phyloP scores from a whole-genome alignment of 2,329 filamentous ascomycete species.

The Cladophialophora chaetospira region DNA sequence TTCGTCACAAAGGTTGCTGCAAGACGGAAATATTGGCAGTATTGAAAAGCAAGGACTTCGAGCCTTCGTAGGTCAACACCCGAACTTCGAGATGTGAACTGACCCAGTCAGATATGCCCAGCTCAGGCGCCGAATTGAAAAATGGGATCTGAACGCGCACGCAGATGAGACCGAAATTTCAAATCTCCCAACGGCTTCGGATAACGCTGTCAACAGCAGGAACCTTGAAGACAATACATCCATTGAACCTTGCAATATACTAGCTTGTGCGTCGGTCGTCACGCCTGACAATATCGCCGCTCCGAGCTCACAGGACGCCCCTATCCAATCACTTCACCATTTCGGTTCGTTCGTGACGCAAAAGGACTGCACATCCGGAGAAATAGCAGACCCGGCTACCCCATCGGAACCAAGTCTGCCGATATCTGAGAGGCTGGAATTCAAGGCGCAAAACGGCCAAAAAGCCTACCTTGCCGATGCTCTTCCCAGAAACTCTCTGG shows the following conservation, averaged over 20 bases:
- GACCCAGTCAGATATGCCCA: neutral
- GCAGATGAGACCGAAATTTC: neutral
- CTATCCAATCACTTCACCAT: neutral
- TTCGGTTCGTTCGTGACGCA: neutral
- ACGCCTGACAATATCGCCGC: neutral
- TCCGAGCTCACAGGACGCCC: neutral
- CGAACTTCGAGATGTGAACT: neutral
- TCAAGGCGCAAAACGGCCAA: neutral
- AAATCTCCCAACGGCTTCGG: neutral
- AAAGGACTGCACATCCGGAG: neutral
- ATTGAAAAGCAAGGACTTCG: neutral
- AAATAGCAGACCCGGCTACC: neutral
- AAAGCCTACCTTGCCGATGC: neutral
- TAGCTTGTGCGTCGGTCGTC: neutral
- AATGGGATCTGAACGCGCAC: neutral
- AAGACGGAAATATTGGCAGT: neutral
- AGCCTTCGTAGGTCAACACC: constrained; percentile 1
- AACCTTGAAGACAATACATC: neutral
- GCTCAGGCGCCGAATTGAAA: neutral
- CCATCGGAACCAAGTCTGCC: neutral
- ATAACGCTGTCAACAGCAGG: neutral
- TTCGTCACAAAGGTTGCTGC: neutral
- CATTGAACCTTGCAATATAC: neutral
- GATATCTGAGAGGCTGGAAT: neutral
- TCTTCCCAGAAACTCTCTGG: neutral